Conservation (phyloP, 768 basidiomycete genomes). For the Suillus subaureus region DNA sequence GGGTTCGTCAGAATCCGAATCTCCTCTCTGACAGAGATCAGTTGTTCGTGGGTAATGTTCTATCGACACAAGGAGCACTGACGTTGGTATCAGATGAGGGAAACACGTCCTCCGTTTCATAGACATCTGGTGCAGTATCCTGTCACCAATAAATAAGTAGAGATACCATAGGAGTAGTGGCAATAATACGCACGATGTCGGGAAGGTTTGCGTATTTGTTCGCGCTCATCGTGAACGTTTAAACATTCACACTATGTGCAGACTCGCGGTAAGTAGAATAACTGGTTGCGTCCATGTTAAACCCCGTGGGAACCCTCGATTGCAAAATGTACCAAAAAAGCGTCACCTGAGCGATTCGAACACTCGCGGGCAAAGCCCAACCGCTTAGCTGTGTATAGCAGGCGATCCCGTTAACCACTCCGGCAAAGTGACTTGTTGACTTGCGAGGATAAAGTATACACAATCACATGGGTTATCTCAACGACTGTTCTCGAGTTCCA, state of each 20-base stretch:
- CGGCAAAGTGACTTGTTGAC: slow-evolving; percentile 78
- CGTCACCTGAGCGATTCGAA: slow-evolving; percentile 67
- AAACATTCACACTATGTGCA: neutral
- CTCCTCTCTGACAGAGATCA: slow-evolving; percentile 48
- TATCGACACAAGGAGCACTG: slow-evolving; percentile 24
- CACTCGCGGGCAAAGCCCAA: slow-evolving; percentile 64
- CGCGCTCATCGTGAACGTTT: slow-evolving; percentile 47
- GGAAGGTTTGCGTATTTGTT: slow-evolving; percentile 88
- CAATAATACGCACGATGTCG: slow-evolving; percentile 71
- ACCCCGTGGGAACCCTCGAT: neutral
- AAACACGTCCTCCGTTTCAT: slow-evolving; percentile 85
- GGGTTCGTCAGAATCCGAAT: slow-evolving; percentile 70
- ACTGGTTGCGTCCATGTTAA: neutral
- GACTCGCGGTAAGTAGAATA: neutral
- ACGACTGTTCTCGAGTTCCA: neutral
- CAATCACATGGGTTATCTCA: neutral
- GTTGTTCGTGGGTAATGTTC: slow-evolving; percentile 1
- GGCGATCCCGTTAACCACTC: slow-evolving; percentile 92
- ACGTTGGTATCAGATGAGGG: slow-evolving; percentile 56
- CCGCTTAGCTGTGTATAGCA: slow-evolving; percentile 57
- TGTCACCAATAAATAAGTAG: slow-evolving; percentile 32
- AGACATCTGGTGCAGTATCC: slow-evolving; percentile 92
- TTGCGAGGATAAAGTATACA: accelerated
- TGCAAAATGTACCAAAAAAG: slow-evolving; percentile 32
- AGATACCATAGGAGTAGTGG: neutral